A percentile compares a stretch with the other conserved stretches of the same genome.
Evolutionary conservation across 2,329 filamentous ascomycete genomes (phyloP).

Genomic region (Botrytis fabae): DNA sequence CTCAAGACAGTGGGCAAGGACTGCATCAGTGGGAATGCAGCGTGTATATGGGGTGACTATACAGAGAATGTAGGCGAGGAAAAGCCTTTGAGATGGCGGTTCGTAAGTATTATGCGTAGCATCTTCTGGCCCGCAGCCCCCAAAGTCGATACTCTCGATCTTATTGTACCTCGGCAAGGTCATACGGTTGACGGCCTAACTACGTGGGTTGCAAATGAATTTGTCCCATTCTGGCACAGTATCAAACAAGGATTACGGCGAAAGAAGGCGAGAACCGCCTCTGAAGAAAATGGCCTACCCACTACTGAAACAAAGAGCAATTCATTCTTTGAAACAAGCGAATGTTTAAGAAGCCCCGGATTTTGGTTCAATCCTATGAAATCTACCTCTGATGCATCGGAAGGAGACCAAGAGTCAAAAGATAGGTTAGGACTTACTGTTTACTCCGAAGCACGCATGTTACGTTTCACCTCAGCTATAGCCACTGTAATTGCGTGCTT

Average conservation of each 20-base stretch:
- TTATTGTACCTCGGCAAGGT: conserved; percentile 25
- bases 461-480: conserved; percentile 26
- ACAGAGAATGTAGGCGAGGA: not conserved
- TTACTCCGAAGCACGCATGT: conserved; percentile 14
- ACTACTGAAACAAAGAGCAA: conserved; percentile 1
- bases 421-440: not conserved
- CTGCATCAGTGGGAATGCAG: conserved; percentile 19
- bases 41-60: conserved; percentile 20
- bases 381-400: not conserved
- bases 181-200: conserved; percentile 27
- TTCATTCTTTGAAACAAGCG: not conserved
- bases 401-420: not conserved
- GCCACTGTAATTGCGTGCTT: conserved; percentile 31
- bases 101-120: conserved; percentile 20
- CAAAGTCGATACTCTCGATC: conserved; percentile 18
- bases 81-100: conserved; percentile 10
- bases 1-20: not conserved
- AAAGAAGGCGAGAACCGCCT: not conserved
- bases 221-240: conserved; percentile 26
- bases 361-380: not conserved
- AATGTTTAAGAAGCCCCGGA: not conserved
- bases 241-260: not conserved
- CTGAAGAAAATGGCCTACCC: not conserved
- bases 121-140: not conserved
- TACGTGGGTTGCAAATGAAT: conserved; percentile 27